phyloP scores from a whole-genome alignment of 257 asterid genomes.

The Dorcoceras hygrometricum region DNA sequence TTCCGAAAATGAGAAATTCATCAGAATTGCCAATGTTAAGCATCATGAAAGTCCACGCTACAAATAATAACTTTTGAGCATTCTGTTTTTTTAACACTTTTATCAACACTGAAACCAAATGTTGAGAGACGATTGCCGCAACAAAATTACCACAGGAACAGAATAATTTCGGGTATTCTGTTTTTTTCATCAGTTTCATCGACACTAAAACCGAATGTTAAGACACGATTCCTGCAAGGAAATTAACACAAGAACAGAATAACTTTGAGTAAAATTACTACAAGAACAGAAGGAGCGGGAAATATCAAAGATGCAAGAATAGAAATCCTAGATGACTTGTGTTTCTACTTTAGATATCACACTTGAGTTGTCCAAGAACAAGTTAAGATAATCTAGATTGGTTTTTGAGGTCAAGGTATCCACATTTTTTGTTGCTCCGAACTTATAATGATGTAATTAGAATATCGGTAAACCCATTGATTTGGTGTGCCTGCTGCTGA shows the following conservation, averaged over 20 bases:
- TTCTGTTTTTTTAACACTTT: too few species aligned
- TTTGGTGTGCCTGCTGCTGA: background rate
- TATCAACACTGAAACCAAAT: too few species aligned
- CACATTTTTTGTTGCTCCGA: background rate
- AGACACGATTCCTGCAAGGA: too few species aligned
- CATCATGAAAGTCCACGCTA: background rate
- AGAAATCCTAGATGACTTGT: background rate
- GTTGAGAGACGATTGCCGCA: too few species aligned
- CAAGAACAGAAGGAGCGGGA: background rate
- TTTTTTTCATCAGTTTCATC: background rate
- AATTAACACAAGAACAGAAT: too few species aligned
- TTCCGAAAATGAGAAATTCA: background rate
- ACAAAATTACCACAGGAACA: too few species aligned
- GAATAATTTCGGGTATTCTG: too few species aligned
- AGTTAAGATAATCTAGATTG: background rate
- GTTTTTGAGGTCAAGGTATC: too few species aligned
- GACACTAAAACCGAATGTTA: background rate
- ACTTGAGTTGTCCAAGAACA: background rate
- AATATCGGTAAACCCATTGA: background rate
- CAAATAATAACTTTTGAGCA: too few species aligned
- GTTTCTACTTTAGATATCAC: background rate
- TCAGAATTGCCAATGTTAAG: background rate
- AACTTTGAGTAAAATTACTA: too few species aligned
- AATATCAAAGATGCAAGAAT: background rate
- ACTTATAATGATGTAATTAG: background rate